phyloP scores from a whole-genome alignment of 2,329 filamentous ascomycete species.

The Aspergillus nomiae region DNA sequence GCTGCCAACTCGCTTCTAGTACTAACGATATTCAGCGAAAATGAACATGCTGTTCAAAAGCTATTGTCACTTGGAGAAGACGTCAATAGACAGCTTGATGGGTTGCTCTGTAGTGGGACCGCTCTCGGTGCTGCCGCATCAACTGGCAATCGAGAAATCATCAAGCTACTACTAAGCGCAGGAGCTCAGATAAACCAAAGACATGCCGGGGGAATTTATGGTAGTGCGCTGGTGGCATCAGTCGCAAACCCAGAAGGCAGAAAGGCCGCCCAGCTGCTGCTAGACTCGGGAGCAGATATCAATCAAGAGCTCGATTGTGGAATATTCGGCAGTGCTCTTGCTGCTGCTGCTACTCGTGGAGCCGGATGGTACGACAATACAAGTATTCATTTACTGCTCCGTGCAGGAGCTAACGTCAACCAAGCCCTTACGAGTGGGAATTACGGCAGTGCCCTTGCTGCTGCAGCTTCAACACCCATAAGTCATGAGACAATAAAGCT shows the following conservation, averaged over 20 bases:
- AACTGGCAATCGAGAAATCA: background rate
- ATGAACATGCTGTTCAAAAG: background rate
- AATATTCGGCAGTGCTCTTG: background rate
- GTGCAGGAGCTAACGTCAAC: background rate
- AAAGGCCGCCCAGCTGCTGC: background rate
- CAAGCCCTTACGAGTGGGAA: background rate
- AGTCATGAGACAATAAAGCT: background rate
- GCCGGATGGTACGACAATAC: background rate
- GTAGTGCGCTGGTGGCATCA: background rate
- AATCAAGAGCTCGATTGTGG: background rate
- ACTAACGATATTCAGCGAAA: background rate
- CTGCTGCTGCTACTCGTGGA: background rate
- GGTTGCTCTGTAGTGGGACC: background rate
- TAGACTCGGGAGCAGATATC: background rate
- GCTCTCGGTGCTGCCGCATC: background rate
- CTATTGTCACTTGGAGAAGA: background rate
- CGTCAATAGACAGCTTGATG: background rate
- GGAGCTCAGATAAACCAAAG: background rate
- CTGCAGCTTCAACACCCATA: background rate
- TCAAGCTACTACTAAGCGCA: background rate
- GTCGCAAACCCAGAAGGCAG: background rate
- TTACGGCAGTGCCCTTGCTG: background rate
- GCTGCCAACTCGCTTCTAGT: background rate
- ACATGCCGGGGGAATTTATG: background rate
- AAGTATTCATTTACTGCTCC: background rate